Percentiles rank a stretch among this genome's conserved stretches.
These are phyloP conservation scores for Triticum turgidum DNA, from an alignment of 176 grass and related monocot genomes.

Conservation along the genomic window DNA sequence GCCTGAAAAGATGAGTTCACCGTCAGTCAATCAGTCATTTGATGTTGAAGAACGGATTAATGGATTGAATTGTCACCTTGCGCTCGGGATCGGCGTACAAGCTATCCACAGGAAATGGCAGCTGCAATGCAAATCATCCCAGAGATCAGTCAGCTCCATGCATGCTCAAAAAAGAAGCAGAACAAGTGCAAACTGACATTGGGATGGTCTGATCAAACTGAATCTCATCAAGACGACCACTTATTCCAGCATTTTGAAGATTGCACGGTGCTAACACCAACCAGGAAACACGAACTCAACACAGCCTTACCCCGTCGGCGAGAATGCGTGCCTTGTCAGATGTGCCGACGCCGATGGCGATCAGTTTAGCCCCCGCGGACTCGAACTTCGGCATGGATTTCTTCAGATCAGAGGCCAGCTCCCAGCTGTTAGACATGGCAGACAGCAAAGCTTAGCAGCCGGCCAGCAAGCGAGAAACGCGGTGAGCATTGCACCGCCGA, in stretches of 20 bases:
- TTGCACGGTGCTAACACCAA: background rate
- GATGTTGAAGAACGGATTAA: no score
- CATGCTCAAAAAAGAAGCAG: background rate
- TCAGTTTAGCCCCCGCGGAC: conserved; percentile 57
- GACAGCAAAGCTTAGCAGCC: background rate
- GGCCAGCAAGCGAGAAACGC: background rate
- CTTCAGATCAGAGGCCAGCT: conserved; percentile 77
- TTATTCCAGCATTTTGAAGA: no score
- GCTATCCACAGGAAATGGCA: conserved; percentile 80
- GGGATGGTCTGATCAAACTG: background rate
- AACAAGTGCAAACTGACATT: background rate
- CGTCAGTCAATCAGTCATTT: background rate
- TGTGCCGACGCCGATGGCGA: conserved; percentile 79
- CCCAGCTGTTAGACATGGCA: conserved; percentile 51
- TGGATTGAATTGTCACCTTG: conserved; percentile 43
- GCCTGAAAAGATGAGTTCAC: conserved; percentile 44
- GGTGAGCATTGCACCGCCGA: no score
- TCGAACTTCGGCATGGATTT: conserved; percentile 68
- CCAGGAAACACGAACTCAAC: background rate
- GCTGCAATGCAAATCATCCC: conserved; percentile 25
- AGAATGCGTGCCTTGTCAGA: conserved; percentile 83
- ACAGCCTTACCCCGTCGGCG: conserved; percentile 57
- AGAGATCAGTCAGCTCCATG: conserved; percentile 10
- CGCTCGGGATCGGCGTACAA: conserved; percentile 88
- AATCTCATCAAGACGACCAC: background rate